Base-by-base conservation (phyloP, 2,329 filamentous ascomycete species). In the Claviceps maximensis region DNA sequence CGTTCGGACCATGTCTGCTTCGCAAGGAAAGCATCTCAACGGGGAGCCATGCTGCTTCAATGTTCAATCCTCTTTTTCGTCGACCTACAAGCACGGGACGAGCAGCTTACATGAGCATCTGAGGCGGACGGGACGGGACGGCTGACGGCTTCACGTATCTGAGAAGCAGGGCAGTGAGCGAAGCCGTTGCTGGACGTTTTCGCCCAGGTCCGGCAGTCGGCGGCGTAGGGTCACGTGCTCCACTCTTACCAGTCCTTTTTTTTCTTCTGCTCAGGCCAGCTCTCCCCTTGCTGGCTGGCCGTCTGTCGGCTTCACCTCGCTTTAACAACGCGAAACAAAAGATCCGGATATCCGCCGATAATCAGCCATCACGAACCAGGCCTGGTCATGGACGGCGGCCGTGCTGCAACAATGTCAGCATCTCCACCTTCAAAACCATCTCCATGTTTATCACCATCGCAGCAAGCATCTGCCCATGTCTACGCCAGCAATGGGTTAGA, bases 401-500 rank as follows among this genome's bases (percentile, higher is more conserved):
- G 31, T 47, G 46, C 25, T 36, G 46, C 47, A 25, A 42, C 50
- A 55, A 62, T 63, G 61, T 60, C 60, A 41, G 57, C 55, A 52
- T 63, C 60, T 60, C 58, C 62, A 56, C 58, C 59, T 40, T 27
- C 6, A 2, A 47, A 33, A 33, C n/a, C 54, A 52, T 63, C 60
- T 58, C 58, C 62, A 54, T 57, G 57, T 44, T 52, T 57, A 21
- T 56, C 58, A 23, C 58, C 60, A 42, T 57, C 58, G 38, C 58
- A 57, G 47, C 55, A 56, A 27, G 51, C 50, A 55, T 63, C 63
- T 36, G 70, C 68, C 47, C 71, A 73, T 62, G 68, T 64, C 54
- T 74, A 73, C 57, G 71, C 71, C 50, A 72, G 68, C 61, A 74
- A 73, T 60, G 70, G 71, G 36, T 66, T 74, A 47, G 69, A 72